Evolutionary conservation across 805 yeast genomes (phyloP).

Genomic region (Torulaspora maleeae): DNA sequence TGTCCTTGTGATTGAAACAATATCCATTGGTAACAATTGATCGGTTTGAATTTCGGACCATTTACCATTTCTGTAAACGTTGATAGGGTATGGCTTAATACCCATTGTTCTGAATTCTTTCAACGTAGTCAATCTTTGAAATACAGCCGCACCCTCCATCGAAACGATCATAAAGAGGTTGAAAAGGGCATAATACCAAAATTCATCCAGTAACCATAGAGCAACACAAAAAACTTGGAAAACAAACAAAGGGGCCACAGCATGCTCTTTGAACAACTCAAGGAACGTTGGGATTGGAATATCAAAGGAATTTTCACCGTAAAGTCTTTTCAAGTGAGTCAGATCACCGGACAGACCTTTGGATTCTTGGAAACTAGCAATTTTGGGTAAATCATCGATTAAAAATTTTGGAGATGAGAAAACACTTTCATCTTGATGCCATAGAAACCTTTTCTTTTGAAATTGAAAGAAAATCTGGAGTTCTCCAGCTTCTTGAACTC

Average conservation of each 20-base stretch:
- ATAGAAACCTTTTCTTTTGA: conserved; percentile 88
- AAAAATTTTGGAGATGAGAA: conserved; percentile 80
- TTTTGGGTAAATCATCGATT: conserved; percentile 53
- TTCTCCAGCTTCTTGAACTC: conserved; percentile 52
- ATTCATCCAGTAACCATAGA: conserved; percentile 92
- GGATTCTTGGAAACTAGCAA: conserved; percentile 51
- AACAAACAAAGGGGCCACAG: conserved; percentile 96
- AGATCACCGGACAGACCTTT: conserved; percentile 56
- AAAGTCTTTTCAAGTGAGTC: conserved; percentile 48
- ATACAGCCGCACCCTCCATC: conserved; percentile 91
- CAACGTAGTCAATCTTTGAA: conserved; percentile 92
- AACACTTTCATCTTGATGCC: conserved; percentile 45
- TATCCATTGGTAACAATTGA: conserved; percentile 84
- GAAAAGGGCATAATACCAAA: conserved; percentile 92
- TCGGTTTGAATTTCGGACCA: conserved; percentile 72
- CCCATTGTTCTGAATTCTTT: conserved; percentile 96
- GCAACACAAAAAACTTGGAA: conserved; percentile 95
- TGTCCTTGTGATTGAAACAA: conserved; percentile 82
- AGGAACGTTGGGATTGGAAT: conserved; percentile 90
- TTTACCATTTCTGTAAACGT: conserved; percentile 60
- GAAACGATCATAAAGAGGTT: conserved; percentile 87
- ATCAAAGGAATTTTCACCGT: conserved; percentile 85
- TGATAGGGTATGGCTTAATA: conserved; percentile 79
- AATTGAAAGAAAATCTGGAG: conserved; percentile 68
- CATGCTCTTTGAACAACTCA: conserved; percentile 93